Conservation (phyloP, 768 basidiomycete species). For the Tylopilus subfusipes region DNA sequence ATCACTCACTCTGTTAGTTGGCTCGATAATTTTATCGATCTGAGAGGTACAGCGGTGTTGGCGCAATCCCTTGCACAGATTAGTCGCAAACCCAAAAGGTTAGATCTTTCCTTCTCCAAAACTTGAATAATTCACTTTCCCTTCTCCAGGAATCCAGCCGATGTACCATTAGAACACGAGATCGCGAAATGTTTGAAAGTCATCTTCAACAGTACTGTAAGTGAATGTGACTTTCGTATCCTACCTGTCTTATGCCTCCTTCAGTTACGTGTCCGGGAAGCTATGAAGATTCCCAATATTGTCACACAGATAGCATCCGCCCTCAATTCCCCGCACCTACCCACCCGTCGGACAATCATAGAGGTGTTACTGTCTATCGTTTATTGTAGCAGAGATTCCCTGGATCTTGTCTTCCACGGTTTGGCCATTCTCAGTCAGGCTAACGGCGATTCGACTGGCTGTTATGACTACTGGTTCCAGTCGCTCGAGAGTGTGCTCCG, state of each 20-base stretch:
- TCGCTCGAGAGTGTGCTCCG: conserved; percentile 70
- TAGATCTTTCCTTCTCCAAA: conserved; percentile 8
- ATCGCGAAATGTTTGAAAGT: conserved; percentile 82
- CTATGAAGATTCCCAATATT: conserved; percentile 66
- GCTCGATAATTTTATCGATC: conserved; percentile 70
- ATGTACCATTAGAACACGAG: conserved; percentile 79
- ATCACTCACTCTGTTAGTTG: conserved; percentile 50
- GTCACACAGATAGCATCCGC: conserved; percentile 79
- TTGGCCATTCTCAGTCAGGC: conserved; percentile 69
- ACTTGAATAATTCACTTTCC: background rate
- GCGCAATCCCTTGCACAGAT: conserved; percentile 74
- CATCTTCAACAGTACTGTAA: conserved; percentile 66
- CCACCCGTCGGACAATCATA: conserved; percentile 70
- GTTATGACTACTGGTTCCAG: conserved; percentile 88
- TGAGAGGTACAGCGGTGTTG: conserved; percentile 83
- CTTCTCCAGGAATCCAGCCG: conserved; percentile 36
- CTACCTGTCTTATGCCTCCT: conserved; percentile 9
- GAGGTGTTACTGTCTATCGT: conserved; percentile 77
- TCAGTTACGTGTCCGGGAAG: conserved; percentile 68
- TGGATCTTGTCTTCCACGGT: conserved; percentile 68
- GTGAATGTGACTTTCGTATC: conserved; percentile 19
- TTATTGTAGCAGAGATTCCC: conserved; percentile 59
- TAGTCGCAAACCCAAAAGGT: conserved; percentile 72
- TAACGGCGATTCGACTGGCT: conserved; percentile 54
- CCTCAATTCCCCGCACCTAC: conserved; percentile 75